Conservation (phyloP, 2,329 filamentous ascomycete species). For the Sordariomycetes sp. region DNA sequence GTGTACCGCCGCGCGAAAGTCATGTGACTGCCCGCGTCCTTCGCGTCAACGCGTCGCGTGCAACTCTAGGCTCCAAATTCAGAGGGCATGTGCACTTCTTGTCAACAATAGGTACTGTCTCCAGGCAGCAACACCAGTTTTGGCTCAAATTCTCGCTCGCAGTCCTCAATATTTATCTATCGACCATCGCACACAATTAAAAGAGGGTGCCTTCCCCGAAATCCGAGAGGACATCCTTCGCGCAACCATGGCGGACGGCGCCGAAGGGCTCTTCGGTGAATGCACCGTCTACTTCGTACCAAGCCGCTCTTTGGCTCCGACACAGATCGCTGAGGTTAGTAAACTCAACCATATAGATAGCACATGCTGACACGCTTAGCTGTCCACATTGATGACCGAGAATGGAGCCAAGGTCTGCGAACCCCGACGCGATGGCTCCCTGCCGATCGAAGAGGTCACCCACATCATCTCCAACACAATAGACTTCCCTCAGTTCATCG, state of each 20-base stretch:
- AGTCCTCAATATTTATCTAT: too few relatives aligned
- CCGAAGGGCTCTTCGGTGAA: conserved; percentile 27
- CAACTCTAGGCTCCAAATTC: too few relatives aligned
- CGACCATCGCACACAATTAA: too few relatives aligned
- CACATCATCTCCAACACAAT: conserved; percentile 63
- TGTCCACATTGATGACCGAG: conserved; percentile 31
- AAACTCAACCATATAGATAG: neutral
- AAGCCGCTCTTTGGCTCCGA: conserved; percentile 27
- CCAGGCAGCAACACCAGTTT: too few relatives aligned
- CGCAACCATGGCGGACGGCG: conserved; percentile 18
- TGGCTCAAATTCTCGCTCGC: too few relatives aligned
- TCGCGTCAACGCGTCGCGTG: too few relatives aligned
- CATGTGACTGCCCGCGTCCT: too few relatives aligned
- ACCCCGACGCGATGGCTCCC: conserved; percentile 35
- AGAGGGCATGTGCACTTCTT: too few relatives aligned
- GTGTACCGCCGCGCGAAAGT: too few relatives aligned
- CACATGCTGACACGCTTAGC: conserved; percentile 16
- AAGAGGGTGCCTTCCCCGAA: too few relatives aligned
- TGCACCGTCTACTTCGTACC: conserved; percentile 37
- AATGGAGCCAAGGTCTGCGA: conserved; percentile 42
- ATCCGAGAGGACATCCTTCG: too few relatives aligned
- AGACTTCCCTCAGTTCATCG: conserved; percentile 82
- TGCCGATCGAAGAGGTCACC: conserved; percentile 38
- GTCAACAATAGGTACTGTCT: too few relatives aligned
- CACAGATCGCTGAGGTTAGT: conserved; percentile 29